Percentiles rank a stretch among this genome's conserved stretches.
Conservation (phyloP, 176 grass and related monocot species). For the Chrysopogon serrulatus region DNA sequence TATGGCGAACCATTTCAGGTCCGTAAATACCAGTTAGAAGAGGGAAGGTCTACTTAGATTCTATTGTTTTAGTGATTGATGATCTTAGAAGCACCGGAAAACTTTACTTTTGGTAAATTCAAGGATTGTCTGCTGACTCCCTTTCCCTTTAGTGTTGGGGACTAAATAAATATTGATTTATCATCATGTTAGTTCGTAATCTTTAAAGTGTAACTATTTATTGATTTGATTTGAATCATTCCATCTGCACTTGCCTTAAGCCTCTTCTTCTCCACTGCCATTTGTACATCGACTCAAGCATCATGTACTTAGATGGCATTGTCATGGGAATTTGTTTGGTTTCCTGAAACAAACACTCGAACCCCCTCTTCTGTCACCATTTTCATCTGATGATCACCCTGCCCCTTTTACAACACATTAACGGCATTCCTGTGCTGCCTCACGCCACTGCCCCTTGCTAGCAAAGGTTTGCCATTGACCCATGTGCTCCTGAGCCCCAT, state of each 20-base stretch:
- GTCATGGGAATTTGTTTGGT: conserved; percentile 34
- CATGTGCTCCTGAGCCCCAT: conserved; percentile 35
- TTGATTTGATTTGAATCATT: no score
- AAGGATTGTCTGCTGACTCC: no score
- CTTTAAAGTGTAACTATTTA: no score
- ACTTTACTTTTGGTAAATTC: no score
- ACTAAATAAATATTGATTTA: no score
- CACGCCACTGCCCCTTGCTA: conserved; percentile 47
- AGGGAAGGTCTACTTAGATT: no score
- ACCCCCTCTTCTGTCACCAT: conserved; percentile 24
- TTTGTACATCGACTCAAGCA: conserved; percentile 40
- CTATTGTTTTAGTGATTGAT: no score
- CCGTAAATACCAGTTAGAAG: not conserved
- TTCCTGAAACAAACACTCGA: conserved; percentile 45
- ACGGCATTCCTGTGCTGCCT: conserved; percentile 43
- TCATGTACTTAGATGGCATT: conserved; percentile 20
- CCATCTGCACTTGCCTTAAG: no score
- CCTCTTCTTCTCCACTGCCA: no score
- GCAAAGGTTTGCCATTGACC: conserved; percentile 53
- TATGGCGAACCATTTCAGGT: conserved; percentile 10
- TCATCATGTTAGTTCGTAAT: no score
- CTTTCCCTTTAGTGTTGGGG: no score
- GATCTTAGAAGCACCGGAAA: no score
- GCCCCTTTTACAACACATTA: conserved; percentile 50
- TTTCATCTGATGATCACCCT: conserved; percentile 51